phyloP scores from a whole-genome alignment of 192 early-diverging fungal species.

The Globomyces pollinis-pini region DNA sequence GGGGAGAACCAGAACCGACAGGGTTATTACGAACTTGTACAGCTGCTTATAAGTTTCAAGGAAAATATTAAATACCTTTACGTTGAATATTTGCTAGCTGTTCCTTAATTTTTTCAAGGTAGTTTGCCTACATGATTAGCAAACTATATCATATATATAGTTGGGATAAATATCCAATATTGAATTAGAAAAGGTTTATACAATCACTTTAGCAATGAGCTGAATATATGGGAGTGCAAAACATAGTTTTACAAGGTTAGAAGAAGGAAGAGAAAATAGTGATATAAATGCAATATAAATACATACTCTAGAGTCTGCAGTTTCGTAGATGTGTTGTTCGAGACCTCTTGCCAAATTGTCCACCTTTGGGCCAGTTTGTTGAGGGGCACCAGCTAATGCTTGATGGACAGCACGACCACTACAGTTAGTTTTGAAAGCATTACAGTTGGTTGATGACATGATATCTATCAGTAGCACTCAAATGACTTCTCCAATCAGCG shows the following conservation, averaged over 20 bases:
- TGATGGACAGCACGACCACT: conserved; percentile 5
- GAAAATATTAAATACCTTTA: background rate
- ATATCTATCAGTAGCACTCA: conserved; percentile 10
- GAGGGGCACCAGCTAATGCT: background rate
- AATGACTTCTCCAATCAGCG: conserved; percentile 11
- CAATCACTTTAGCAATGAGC: background rate
- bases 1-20: background rate
- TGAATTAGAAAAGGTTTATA: background rate
- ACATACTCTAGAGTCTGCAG: conserved; percentile 6
- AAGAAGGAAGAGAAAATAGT: background rate
- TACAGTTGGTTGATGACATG: conserved; percentile 10
- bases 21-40: background rate
- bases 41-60: background rate
- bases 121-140: conserved; percentile 10
- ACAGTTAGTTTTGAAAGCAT: background rate
- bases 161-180: background rate
- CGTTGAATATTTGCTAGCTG: conserved; percentile 11
- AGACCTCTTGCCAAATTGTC: conserved; percentile 8
- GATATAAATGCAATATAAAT: background rate
- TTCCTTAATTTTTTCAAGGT: conserved; percentile 5
- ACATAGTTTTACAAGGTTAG: no score
- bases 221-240: background rate
- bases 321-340: conserved; percentile 11
- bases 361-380: conserved; percentile 3
- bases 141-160: no score